Evolutionary conservation across 1,139 yeast genomes (phyloP).

Genomic region (Yamadazyma pseudoaaseri): DNA sequence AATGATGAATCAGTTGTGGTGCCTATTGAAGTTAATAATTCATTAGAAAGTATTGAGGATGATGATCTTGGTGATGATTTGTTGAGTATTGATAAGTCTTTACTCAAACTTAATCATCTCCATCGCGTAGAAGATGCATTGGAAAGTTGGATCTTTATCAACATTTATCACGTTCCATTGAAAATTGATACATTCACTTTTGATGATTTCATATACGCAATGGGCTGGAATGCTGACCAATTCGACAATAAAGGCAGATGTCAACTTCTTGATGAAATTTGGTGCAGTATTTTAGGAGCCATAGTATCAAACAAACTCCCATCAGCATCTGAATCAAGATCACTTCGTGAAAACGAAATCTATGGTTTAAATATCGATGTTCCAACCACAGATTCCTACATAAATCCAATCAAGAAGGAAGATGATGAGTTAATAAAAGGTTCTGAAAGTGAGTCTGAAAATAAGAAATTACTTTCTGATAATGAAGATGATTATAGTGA

Average conservation of each 20-base stretch:
- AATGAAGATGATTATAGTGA: slow-evolving; percentile 22
- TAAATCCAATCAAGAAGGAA: slow-evolving; percentile 17
- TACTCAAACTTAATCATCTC: slow-evolving; percentile 10
- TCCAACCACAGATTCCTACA: slow-evolving; percentile 34
- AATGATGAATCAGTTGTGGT: slow-evolving; percentile 1
- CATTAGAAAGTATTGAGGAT: slow-evolving; percentile 10
- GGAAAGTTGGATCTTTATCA: slow-evolving; percentile 74
- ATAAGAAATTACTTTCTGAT: slow-evolving; percentile 18
- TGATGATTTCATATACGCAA: slow-evolving; percentile 70
- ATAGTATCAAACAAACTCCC: slow-evolving; percentile 40
- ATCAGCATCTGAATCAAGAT: slow-evolving; percentile 19
- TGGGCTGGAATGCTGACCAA: slow-evolving; percentile 53
- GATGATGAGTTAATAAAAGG: slow-evolving; percentile 23
- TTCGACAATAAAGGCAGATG: slow-evolving; percentile 47
- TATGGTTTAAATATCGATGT: slow-evolving; percentile 39
- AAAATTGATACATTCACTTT: slow-evolving; percentile 71
- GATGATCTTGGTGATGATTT: slow-evolving; percentile 12
- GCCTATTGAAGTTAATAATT: slow-evolving; percentile 1
- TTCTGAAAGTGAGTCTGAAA: slow-evolving; percentile 22
- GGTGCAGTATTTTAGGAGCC: slow-evolving; percentile 59
- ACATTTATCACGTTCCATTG: slow-evolving; percentile 65
- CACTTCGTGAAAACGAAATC: slow-evolving; percentile 27
- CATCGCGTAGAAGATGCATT: slow-evolving; percentile 43
- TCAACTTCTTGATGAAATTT: slow-evolving; percentile 65
- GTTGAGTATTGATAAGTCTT: slow-evolving; percentile 9